Base-by-base conservation (phyloP, 805 yeast genomes). In the Dipodascus albidus region DNA sequence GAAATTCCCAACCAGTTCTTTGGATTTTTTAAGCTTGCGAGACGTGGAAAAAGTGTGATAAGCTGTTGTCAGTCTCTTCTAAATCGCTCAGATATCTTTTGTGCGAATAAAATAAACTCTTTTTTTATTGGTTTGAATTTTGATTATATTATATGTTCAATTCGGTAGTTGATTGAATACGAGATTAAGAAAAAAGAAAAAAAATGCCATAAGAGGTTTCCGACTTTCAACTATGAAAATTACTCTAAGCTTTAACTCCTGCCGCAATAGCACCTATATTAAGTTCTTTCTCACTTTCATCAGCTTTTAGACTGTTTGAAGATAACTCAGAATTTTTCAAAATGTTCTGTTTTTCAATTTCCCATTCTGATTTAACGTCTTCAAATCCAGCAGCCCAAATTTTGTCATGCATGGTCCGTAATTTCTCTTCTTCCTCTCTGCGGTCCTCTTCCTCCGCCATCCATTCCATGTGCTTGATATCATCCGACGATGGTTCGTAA, bases 401-500 rank as follows among this genome's bases (percentile, higher is more conserved):
- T 50, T 68, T 62, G 47, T 68, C 70, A 51, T 68, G 67, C 51
- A 64, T 62, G 57, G 62, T 69, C 19, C 58, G 56, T 54, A 68
- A 61, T 38, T 59, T 60, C 48, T 61, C 64, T 53, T 72, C 73
- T 54, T 59, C 57, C 48, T 68, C 70, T 51, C 63, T 63, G 14
- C 72, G 65, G 56, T 68, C 63, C 53, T 63, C 70, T 48, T 64
- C 64, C 27, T 57, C 63, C 52, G 64, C 65, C 66, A 64, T 65
- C 56, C 69, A 68, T 51, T 63, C 63, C 68, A 71, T 70, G 62
- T 83, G 86, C 66, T 80, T 78, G 67, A 90, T 74, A 73, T 91
- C 98, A 67, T 90, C 97, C 23, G 83, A 80, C 17, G 95, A 85
- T 23, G 98, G 98, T 73, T 91, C 98, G 69, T 91, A 91, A 59